These are phyloP conservation scores for Coffea eugenioides DNA, from an alignment of 257 asterid species.

Conservation along the genomic window DNA sequence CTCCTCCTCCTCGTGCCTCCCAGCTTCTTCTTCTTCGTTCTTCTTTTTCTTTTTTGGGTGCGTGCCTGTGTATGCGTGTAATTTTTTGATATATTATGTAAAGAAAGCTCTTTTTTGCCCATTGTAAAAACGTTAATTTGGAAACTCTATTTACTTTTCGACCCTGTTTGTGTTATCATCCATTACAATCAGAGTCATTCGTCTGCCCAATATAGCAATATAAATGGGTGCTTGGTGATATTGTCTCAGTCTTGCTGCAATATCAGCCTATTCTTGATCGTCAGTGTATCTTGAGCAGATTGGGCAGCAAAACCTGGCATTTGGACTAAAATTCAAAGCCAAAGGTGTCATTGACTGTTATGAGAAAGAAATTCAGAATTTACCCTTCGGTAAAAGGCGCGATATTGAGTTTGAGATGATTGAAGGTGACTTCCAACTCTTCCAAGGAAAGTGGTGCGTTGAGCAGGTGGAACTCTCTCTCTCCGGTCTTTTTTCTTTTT, in stretches of 20 bases:
- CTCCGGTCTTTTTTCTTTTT: too few species aligned
- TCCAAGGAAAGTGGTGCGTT: constrained; percentile 85
- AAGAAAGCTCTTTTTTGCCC: neutral
- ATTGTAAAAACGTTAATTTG: neutral
- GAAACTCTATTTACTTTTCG: neutral
- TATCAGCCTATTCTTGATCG: neutral
- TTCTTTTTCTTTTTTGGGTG: too few species aligned
- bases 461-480: constrained; percentile 50
- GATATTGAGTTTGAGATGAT: constrained; percentile 87
- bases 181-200: neutral
- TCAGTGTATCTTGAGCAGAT: constrained; percentile 38
- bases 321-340: constrained; percentile 79
- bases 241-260: neutral
- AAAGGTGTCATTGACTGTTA: constrained; percentile 75
- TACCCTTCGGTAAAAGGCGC: constrained; percentile 57
- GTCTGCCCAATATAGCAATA: neutral
- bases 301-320: constrained; percentile 71
- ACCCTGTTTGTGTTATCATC: neutral
- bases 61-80: too few species aligned
- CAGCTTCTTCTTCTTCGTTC: neutral
- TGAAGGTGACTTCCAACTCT: constrained; percentile 78
- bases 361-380: constrained; percentile 64
- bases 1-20: neutral
- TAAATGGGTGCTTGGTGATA: neutral
- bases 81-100: too few species aligned